Percentiles rank a stretch among this genome's conserved stretches.
Conservation (phyloP, 495 filamentous ascomycete species). For the Xylaria intraflava region DNA sequence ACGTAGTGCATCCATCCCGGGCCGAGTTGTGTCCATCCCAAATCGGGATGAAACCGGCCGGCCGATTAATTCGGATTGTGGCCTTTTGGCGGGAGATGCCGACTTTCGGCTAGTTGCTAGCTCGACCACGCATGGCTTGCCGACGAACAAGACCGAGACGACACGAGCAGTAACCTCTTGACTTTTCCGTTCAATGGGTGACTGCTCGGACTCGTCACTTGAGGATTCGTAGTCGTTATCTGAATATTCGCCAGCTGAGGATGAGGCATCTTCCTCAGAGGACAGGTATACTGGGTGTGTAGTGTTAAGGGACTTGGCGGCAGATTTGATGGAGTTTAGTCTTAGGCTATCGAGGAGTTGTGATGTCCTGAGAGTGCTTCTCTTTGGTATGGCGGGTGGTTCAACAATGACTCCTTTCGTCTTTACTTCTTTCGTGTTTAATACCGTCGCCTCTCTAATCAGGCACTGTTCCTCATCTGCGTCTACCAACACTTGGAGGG, state of each 20-base stretch:
- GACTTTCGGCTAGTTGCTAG: constrained; percentile 33
- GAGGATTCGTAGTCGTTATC: constrained; percentile 44
- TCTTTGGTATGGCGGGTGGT: constrained; percentile 31
- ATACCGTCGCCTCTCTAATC: constrained; percentile 22
- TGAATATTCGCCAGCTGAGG: constrained; percentile 44
- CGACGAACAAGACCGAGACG: constrained; percentile 44
- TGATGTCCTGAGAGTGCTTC: constrained; percentile 39
- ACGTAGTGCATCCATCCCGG: constrained; percentile 9
- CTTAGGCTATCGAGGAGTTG: constrained; percentile 37
- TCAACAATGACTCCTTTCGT: constrained; percentile 23
- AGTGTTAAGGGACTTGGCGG: constrained; percentile 23
- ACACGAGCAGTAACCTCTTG: constrained; percentile 42
- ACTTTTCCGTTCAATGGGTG: constrained; percentile 30
- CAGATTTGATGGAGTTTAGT: constrained; percentile 28
- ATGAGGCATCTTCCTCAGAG: constrained; percentile 46
- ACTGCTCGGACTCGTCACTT: constrained; percentile 30
- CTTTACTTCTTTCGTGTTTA: constrained; percentile 21
- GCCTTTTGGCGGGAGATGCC: constrained; percentile 29
- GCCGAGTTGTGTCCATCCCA: constrained; percentile 20
- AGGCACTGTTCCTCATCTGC: constrained; percentile 22
- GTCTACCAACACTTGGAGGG: constrained; percentile 20
- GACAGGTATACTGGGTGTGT: constrained; percentile 45
- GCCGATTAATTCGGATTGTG: constrained; percentile 17
- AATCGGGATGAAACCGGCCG: constrained; percentile 28
- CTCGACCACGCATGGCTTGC: constrained; percentile 42